These are phyloP conservation scores for Dichomitus squalens DNA, from an alignment of 1,284 basidiomycete genomes.

Conservation along the genomic window DNA sequence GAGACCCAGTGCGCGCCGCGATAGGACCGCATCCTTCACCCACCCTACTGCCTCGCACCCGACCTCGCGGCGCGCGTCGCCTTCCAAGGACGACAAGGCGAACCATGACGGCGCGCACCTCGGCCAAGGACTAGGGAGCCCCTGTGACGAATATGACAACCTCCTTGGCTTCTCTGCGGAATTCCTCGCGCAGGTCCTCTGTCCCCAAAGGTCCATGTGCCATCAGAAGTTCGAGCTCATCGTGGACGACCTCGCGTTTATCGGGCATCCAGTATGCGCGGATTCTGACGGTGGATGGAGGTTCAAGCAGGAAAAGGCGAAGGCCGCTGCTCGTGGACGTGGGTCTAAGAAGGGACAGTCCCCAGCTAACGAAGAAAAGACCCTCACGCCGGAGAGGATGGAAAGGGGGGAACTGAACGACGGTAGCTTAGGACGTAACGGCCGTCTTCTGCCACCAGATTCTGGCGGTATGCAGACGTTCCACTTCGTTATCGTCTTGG, in stretches of 20 bases:
- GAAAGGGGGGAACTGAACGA: conserved; percentile 6
- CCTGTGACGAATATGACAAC: conserved; percentile 55
- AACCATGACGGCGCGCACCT: conserved; percentile 12
- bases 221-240: conserved; percentile 94
- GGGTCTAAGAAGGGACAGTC: conserved; percentile 48
- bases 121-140: conserved; percentile 22
- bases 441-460: conserved; percentile 15
- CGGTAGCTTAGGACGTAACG: not conserved
- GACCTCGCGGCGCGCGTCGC: conserved; percentile 34
- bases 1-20: conserved; percentile 27
- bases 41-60: conserved; percentile 30
- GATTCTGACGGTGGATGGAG: conserved; percentile 75
- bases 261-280: conserved; percentile 92
- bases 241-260: conserved; percentile 92
- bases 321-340: conserved; percentile 52
- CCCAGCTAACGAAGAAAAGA: conserved; percentile 24
- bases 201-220: conserved; percentile 79
- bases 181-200: conserved; percentile 82
- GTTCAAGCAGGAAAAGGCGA: conserved; percentile 62
- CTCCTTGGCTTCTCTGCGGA: conserved; percentile 82
- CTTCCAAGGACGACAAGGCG: conserved; percentile 28
- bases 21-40: conserved; percentile 33
- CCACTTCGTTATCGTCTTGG: conserved; percentile 87
- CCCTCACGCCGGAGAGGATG: conserved; percentile 27
- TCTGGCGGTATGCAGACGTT: conserved; percentile 74